Evolutionary conservation across 2,329 filamentous ascomycete genomes (phyloP), one percentile per base, ranked within the genome.

Genomic region (Diaporthe ilicicola): DNA sequence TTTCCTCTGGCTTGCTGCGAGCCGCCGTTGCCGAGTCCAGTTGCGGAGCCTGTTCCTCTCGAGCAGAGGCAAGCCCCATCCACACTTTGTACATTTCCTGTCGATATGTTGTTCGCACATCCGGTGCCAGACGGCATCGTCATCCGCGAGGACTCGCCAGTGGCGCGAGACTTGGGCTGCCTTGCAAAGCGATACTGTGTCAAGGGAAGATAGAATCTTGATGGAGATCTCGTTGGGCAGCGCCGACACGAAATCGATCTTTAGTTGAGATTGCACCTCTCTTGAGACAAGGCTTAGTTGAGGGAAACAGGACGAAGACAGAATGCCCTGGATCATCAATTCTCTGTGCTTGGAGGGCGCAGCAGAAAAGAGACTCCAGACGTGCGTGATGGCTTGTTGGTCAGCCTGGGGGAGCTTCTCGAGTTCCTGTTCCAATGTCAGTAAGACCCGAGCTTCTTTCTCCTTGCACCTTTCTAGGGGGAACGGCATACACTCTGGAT

Each of bases 41-140:
- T 94, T 94, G 74, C 93, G 90, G 74, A 99, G 83, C 76, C 93
- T 89, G 82, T 97, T 97, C 76, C 94, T 89, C 78, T 99, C 96
- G 64, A 99, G 84, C 70, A 97, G 83, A 19, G 96, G 96, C 72
- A 99, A 82, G 2, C 96, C 96, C 94, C 95, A 98, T 29, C 96
- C 95, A 79, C 96, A 99, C 79, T 96, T 97, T 72, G 91, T 95
- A 81, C 95, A 98, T 79, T 97, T 97, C 72, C 94, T 87, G 79
- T 97, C 94, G 76, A 98, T 97, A 80, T 97, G 95, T 79, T 98
- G 95, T 81, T 97, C 94, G 79, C 96, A 99, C 95, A 98, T 98
- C 74, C 92, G 93, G 79, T 98, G 93, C 96, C 96, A 99, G 4
- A 99, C 95, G 10, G 97, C 93, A 80, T 99, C 95, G 78, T 98